Percentiles rank a stretch among this genome's conserved stretches.
These are phyloP conservation scores for Xylogone sp. DNA, from an alignment of 2,329 filamentous ascomycete genomes.

Conservation along the genomic window DNA sequence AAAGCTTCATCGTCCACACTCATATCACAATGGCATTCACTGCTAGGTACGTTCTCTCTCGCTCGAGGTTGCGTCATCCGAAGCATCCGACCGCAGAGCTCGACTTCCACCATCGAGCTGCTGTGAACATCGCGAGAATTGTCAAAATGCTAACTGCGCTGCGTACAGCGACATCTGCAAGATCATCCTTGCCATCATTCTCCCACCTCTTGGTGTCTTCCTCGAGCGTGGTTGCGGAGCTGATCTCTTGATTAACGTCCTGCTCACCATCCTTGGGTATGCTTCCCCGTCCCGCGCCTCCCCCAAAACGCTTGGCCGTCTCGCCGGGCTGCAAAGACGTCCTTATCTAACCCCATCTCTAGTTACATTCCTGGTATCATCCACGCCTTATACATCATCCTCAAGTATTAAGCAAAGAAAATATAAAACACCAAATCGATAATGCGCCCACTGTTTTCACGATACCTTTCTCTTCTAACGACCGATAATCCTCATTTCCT, in stretches of 20 bases:
- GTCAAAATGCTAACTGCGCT: constrained; percentile 16
- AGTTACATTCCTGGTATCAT: constrained; percentile 74
- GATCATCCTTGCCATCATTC: constrained; percentile 83
- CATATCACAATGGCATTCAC: constrained; percentile 50
- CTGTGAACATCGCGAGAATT: not conserved
- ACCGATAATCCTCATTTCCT: constrained; percentile 17
- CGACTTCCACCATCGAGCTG: not conserved
- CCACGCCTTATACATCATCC: constrained; percentile 89
- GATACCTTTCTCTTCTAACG: not conserved
- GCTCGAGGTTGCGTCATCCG: constrained; percentile 2
- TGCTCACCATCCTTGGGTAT: constrained; percentile 67
- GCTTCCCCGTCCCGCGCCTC: constrained; percentile 39
- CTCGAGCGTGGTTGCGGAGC: constrained; percentile 87
- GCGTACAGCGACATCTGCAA: constrained; percentile 68
- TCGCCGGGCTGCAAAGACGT: constrained; percentile 1
- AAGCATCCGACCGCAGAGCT: not conserved
- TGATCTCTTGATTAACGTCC: constrained; percentile 89
- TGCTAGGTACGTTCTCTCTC: constrained; percentile 38
- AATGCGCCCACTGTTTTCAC: not conserved
- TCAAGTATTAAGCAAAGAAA: constrained; percentile 66
- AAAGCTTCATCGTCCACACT: constrained; percentile 1
- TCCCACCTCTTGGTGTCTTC: constrained; percentile 89
- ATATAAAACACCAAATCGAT: not conserved
- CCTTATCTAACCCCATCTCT: constrained; percentile 1
- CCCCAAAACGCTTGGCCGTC: not conserved